phyloP scores from a whole-genome alignment of 2,329 filamentous ascomycete genomes.

The Tolypocladium pustulatum region DNA sequence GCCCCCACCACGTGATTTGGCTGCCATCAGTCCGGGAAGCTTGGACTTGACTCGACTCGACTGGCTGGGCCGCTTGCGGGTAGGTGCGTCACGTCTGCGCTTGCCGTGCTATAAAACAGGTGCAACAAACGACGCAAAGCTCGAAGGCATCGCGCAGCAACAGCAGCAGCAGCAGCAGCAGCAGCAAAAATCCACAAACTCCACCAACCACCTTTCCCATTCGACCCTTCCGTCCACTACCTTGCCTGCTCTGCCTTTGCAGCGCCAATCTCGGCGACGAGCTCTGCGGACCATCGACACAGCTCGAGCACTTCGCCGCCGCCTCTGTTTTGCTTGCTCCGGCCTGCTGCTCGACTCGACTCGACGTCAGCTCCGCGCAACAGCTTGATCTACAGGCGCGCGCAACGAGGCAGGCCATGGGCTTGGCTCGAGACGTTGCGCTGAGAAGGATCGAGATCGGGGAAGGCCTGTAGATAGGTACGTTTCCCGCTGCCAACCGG shows the following conservation, averaged over 20 bases:
- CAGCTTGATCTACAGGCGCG: not conserved
- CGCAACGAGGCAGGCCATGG: slow-evolving; percentile 20
- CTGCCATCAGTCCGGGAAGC: not conserved
- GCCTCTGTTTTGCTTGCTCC: not conserved
- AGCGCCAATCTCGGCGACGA: not conserved
- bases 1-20: not conserved
- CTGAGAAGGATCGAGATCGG: slow-evolving; percentile 19
- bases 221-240: too few relatives aligned
- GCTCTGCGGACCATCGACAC: not conserved
- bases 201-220: too few relatives aligned
- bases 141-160: not conserved
- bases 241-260: not conserved
- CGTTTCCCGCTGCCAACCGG: slow-evolving; percentile 2
- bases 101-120: not conserved
- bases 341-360: not conserved
- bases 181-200: not conserved
- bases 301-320: not conserved
- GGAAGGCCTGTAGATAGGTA: slow-evolving; percentile 15
- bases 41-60: not conserved
- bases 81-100: not conserved
- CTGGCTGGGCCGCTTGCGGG: not conserved
- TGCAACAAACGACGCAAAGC: not conserved
- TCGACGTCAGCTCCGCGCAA: not conserved
- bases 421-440: slow-evolving; percentile 17
- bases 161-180: not conserved